These are phyloP conservation scores for Venustampulla echinocandica DNA, from an alignment of 495 filamentous ascomycete species.

Conservation along the genomic window DNA sequence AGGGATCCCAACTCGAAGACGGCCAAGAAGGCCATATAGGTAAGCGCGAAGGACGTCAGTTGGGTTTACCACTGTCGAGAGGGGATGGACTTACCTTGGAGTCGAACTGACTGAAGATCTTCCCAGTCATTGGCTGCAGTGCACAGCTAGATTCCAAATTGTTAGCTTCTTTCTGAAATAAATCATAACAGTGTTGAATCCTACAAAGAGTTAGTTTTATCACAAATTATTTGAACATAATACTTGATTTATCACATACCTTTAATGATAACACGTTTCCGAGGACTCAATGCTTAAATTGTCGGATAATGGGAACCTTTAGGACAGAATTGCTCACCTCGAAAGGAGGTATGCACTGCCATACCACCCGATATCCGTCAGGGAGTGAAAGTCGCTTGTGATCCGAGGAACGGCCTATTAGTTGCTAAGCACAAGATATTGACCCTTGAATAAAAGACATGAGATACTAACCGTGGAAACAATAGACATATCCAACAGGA, in stretches of 20 bases:
- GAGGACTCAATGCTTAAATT: too few species aligned
- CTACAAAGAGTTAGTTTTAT: too few species aligned
- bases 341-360: conserved; percentile 37
- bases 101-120: conserved; percentile 37
- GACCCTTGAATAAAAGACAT: not conserved
- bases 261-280: too few species aligned
- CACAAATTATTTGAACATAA: too few species aligned
- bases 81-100: conserved; percentile 25
- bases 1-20: conserved; percentile 47
- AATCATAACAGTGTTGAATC: too few species aligned
- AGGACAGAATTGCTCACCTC: conserved; percentile 21
- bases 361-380: conserved; percentile 46
- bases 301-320: too few species aligned
- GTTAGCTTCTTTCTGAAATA: not conserved
- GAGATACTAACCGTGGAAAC: conserved; percentile 34
- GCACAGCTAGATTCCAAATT: conserved; percentile 24
- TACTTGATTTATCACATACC: too few species aligned
- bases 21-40: conserved; percentile 36
- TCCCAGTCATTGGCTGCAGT: conserved; percentile 39
- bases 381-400: conserved; percentile 35
- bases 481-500: conserved; percentile 44
- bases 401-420: conserved; percentile 35
- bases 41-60: conserved; percentile 21
- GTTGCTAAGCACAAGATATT: conserved; percentile 28
- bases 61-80: too few species aligned